Base-by-base conservation (phyloP, 1,139 yeast species). In the Sugiyamaella neomexicana region DNA sequence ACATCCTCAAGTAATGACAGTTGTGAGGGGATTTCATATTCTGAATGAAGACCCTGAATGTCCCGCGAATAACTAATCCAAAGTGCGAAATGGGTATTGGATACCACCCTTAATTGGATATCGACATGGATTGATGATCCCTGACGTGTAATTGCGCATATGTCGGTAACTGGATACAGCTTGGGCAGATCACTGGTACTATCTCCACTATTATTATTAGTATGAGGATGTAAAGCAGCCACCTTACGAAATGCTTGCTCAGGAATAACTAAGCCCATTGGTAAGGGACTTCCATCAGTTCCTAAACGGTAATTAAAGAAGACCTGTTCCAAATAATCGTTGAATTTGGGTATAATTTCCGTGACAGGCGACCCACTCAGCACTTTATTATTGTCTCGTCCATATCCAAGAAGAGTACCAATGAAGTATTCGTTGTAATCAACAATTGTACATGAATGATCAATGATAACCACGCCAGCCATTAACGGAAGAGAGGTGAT, bases 61-160 rank as follows among this genome's bases (percentile, higher is more conserved):
- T 63, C 64, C 2, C 72, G 79, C 0, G 95, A 85, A 67, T 87
- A 90, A 0, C 97, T 89, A n/a, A 91, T 77, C 97, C 97, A 91
- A 20, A 90, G 69, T 2, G 89, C 84, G 58, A 80, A 78, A 4
- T 83, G 75, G 32, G 81, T 82, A 17, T 74, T 68, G 20, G 81
- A 79, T 16, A 88, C 76, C 4, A 89, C 89, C 56, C 97, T 77
- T 47, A 90, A 69, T 69, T 91, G 97, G 10, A 88, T 82, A 70
- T 91, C 97, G 42, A 91, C 78, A 55, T 76, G 79, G 8, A 90
- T 70, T 1, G 63, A 55, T 25, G 80, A 75, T 0, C 96, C 96
- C 68, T 87, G 93, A 40, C 82, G 69, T 65, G 89, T 96, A 2
- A 73, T 66, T 23, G 86, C 96, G 56, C 76, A 75, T 13, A 89